Conservation (phyloP, 345 rosid genomes). For the Citrus medica region DNA sequence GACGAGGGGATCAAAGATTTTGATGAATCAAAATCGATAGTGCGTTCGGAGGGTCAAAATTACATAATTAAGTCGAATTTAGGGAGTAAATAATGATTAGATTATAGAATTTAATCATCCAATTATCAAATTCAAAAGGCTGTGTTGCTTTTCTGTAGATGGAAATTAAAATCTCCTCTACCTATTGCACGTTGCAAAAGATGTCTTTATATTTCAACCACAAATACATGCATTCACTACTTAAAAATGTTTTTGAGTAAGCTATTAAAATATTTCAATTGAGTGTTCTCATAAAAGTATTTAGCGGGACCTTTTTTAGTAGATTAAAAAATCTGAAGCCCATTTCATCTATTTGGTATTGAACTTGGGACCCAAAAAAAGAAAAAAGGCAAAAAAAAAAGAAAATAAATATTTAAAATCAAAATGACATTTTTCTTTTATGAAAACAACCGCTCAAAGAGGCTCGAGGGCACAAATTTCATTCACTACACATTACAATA, state of each 20-base stretch:
- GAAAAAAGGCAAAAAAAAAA: rapidly evolving
- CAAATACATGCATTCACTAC: background rate
- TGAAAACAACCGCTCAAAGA: too few species aligned
- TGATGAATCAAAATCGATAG: background rate
- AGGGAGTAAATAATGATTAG: background rate
- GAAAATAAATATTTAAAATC: too few species aligned
- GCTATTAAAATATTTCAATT: too few species aligned
- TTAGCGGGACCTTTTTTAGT: too few species aligned
- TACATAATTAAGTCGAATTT: background rate
- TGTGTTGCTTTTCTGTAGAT: too few species aligned
- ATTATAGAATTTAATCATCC: background rate
- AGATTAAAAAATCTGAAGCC: background rate
- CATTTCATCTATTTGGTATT: too few species aligned
- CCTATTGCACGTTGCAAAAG: background rate
- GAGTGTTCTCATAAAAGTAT: too few species aligned
- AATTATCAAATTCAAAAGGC: background rate
- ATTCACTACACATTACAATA: background rate
- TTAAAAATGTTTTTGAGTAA: background rate
- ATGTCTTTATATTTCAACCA: background rate
- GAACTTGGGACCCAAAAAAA: too few species aligned
- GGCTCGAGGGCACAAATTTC: background rate
- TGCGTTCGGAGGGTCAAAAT: background rate
- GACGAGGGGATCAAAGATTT: background rate
- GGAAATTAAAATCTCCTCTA: background rate
- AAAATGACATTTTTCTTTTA: background rate